Conservation (phyloP, 139 green algal species). For the Chlamydomonas incerta region DNA sequence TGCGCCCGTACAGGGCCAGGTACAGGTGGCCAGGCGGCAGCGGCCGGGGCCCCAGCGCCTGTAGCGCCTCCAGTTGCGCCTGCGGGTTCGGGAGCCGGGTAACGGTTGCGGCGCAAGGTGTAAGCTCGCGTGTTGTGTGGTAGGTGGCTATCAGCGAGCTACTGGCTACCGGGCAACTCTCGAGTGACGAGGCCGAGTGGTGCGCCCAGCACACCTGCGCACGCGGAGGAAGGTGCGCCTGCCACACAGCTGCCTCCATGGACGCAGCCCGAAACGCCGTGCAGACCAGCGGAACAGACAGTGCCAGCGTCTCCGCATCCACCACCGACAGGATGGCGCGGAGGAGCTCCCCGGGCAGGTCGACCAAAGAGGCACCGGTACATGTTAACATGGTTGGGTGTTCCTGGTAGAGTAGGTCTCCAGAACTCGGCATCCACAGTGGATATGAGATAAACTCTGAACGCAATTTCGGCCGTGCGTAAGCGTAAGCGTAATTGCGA, state of each 20-base stretch:
- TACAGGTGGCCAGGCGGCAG: not conserved
- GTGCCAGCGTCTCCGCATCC: not conserved
- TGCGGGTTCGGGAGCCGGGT: too few species aligned
- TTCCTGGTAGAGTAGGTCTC: too few species aligned
- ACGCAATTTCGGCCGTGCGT: too few species aligned
- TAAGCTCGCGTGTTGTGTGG: not conserved
- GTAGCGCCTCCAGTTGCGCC: not conserved
- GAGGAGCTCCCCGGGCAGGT: not conserved
- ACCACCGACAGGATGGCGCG: not conserved
- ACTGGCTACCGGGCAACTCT: too few species aligned
- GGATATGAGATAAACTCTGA: too few species aligned
- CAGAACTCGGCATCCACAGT: too few species aligned
- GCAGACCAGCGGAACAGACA: not conserved
- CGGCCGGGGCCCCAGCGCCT: not conserved
- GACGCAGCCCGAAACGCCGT: not conserved
- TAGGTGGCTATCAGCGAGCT: too few species aligned
- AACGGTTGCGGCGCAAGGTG: not conserved
- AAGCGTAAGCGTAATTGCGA: too few species aligned
- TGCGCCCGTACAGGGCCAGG: slow-evolving; percentile 15
- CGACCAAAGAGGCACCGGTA: too few species aligned
- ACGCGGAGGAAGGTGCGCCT: not conserved
- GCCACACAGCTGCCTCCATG: not conserved
- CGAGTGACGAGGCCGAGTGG: too few species aligned
- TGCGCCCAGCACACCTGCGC: too few species aligned
- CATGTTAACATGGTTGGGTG: too few species aligned